These are phyloP conservation scores for Globisporangium spiculum DNA, from an alignment of 352 stramenopile genomes.

Conservation along the genomic window DNA sequence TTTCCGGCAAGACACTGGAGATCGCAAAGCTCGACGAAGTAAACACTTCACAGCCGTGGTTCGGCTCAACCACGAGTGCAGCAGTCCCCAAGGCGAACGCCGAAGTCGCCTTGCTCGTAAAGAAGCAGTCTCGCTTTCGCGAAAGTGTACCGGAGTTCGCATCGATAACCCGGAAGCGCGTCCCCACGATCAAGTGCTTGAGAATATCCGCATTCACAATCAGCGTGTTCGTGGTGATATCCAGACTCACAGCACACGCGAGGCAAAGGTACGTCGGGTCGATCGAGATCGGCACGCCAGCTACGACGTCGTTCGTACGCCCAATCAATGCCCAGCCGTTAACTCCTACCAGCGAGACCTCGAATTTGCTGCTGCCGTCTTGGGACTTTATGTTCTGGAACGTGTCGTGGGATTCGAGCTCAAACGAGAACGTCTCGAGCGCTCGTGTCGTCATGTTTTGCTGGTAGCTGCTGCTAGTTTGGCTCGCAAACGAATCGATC, in stretches of 20 bases:
- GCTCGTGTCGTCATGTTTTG: conserved; percentile 31
- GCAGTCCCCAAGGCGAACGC: conserved; percentile 31
- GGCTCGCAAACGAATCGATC: conserved; percentile 47
- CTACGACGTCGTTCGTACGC: conserved; percentile 78
- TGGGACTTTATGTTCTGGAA: conserved; percentile 87
- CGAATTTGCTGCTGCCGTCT: conserved; percentile 73
- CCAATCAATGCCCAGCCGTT: conserved; percentile 86
- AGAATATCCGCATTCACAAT: conserved; percentile 59
- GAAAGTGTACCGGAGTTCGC: conserved; percentile 59
- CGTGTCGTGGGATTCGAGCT: conserved; percentile 75
- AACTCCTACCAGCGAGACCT: conserved; percentile 79
- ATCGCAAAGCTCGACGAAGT: conserved; percentile 34
- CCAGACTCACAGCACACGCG: conserved; percentile 52
- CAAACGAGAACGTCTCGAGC: conserved; percentile 58
- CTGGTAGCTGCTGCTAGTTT: conserved; percentile 24
- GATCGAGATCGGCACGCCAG: conserved; percentile 33
- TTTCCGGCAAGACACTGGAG: conserved; percentile 45
- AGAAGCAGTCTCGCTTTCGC: conserved; percentile 60
- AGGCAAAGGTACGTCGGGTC: conserved; percentile 50
- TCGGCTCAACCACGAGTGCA: conserved; percentile 40
- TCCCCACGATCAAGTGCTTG: conserved; percentile 47
- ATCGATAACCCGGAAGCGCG: conserved; percentile 56
- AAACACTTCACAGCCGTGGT: conserved; percentile 63
- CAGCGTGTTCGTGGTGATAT: conserved; percentile 38
- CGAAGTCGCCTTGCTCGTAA: conserved; percentile 48